Evolutionary conservation across 179 eudicot species (phyloP).

Genomic region (Vitellaria paradoxa): DNA sequence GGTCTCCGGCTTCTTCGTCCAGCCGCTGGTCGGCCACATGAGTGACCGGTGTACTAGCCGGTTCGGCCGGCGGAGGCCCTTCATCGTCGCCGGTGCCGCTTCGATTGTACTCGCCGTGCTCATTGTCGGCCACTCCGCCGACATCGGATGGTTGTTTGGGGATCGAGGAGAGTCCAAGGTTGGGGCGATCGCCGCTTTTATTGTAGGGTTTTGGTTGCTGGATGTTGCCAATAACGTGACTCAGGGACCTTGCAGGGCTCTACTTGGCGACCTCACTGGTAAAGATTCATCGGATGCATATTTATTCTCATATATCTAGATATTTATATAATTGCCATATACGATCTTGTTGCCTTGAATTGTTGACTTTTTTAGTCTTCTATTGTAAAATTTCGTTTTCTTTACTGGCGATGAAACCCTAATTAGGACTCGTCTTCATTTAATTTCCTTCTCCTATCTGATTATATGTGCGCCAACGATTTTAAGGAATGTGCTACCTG

Average conservation of each 20-base stretch:
- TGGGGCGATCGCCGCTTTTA: conserved; percentile 67
- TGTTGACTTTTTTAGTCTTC: too few species aligned
- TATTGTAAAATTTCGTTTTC: too few species aligned
- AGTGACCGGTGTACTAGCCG: conserved; percentile 71
- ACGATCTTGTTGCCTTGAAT: too few species aligned
- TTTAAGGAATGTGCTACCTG: too few species aligned
- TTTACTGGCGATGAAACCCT: too few species aligned
- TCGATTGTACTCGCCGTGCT: conserved; percentile 47
- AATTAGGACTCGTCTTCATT: too few species aligned
- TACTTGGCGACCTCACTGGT: conserved; percentile 82
- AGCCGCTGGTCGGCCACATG: conserved; percentile 79
- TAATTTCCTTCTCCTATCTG: too few species aligned
- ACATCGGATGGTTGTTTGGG: conserved; percentile 73
- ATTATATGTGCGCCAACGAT: too few species aligned
- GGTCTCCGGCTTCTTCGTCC: conserved; percentile 85
- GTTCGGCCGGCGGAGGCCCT: conserved; percentile 84
- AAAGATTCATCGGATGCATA: not conserved
- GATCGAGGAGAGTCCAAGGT: conserved; percentile 47
- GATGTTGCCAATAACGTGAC: conserved; percentile 91
- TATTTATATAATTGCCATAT: not conserved
- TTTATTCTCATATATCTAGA: not conserved
- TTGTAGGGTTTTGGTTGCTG: conserved; percentile 90
- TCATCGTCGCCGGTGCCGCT: conserved; percentile 56
- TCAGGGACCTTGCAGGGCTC: conserved; percentile 72
- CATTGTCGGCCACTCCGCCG: conserved; percentile 70